phyloP scores from a whole-genome alignment of 2,329 filamentous ascomycete species.

The Akanthomyces lecanii region DNA sequence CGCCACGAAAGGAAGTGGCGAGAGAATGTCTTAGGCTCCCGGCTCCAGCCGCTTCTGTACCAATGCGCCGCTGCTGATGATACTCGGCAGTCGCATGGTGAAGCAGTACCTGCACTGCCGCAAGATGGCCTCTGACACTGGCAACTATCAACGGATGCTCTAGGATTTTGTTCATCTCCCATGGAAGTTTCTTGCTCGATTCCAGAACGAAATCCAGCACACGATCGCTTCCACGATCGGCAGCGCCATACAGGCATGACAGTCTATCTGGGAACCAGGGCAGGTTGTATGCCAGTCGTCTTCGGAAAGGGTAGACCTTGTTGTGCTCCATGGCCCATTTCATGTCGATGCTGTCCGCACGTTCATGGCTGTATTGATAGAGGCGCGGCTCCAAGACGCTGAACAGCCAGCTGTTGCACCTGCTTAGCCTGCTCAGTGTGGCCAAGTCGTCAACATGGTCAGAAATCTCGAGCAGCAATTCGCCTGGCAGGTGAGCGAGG shows the following conservation, averaged over 20 bases:
- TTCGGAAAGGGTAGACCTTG: not conserved
- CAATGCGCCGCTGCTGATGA: not conserved
- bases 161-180: not conserved
- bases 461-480: not conserved
- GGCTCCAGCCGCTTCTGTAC: not conserved
- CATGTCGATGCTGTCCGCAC: not conserved
- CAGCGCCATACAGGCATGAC: not conserved
- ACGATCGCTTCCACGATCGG: not conserved
- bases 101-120: not conserved
- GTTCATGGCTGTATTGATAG: not conserved
- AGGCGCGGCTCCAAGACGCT: not conserved
- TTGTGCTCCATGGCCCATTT: not conserved
- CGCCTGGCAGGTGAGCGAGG: not conserved
- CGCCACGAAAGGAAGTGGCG: not conserved
- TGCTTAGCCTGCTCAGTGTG: not conserved
- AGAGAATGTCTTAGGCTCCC: not conserved
- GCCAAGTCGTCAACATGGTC: not conserved
- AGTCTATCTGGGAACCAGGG: not conserved
- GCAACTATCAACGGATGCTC: not conserved
- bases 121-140: not conserved
- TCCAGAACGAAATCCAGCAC: not conserved
- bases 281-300: not conserved
- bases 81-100: not conserved
- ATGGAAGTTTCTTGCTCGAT: not conserved
- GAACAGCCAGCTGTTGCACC: not conserved